A percentile compares a stretch with the other conserved stretches of the same genome.
These are phyloP conservation scores for Ophidiomyces ophidiicola DNA, from an alignment of 2,329 filamentous ascomycete genomes.

Conservation along the genomic window DNA sequence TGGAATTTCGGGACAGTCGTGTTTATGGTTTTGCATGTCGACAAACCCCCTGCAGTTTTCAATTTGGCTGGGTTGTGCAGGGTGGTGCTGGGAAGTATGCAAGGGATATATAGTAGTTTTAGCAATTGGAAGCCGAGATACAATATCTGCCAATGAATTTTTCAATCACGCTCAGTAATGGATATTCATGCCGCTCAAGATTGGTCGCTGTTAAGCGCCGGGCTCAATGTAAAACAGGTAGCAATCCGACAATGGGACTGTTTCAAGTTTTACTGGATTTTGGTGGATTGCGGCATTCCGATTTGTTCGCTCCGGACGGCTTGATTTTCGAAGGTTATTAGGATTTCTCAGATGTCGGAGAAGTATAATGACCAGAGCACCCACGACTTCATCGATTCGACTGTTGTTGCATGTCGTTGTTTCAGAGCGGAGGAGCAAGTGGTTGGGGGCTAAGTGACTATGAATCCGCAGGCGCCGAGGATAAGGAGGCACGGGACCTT, in stretches of 20 bases:
- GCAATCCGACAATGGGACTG: slow-evolving; percentile 4
- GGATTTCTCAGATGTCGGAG: background rate
- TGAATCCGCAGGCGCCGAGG: no score
- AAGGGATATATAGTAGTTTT: slow-evolving; percentile 18
- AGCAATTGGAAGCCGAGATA: slow-evolving; percentile 8
- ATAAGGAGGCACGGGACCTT: no score
- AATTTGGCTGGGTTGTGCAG: slow-evolving; percentile 11
- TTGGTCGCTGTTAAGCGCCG: background rate
- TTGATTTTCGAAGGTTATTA: background rate
- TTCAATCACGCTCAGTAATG: background rate
- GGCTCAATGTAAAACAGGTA: slow-evolving; percentile 3
- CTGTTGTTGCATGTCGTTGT: no score
- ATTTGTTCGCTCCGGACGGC: background rate
- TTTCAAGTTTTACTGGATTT: slow-evolving; percentile 5
- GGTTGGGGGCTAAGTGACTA: no score
- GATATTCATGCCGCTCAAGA: background rate
- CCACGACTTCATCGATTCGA: no score
- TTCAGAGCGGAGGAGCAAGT: no score
- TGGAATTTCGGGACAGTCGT: slow-evolving; percentile 12
- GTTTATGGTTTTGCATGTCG: slow-evolving; percentile 12
- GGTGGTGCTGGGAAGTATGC: slow-evolving; percentile 14
- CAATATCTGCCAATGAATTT: slow-evolving; percentile 15
- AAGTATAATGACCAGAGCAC: no score
- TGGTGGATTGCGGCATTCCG: background rate
- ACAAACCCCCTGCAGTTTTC: slow-evolving; percentile 8